Evolutionary conservation across 305 asterid genomes (phyloP), one percentile per base, ranked within the genome.

Genomic region (Fraxinus platypoda): DNA sequence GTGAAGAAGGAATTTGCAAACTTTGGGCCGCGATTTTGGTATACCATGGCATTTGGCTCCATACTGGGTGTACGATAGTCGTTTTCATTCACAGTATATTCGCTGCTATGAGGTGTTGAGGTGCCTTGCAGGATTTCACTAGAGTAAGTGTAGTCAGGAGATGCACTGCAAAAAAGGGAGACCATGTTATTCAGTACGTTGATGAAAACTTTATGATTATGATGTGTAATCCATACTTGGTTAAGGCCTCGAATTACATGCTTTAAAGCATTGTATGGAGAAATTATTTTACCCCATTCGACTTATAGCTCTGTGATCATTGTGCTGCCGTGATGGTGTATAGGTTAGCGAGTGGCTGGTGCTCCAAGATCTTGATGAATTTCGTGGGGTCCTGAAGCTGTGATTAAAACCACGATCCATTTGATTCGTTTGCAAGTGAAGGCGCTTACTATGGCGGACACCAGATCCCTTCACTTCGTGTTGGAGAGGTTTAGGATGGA

Each of bases 31-130:
- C 83, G 87, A 49, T 90, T 82, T 13, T 81, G 86, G 85, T 76
- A 25, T 2, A 75, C 26, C 75, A 38, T 72, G 35, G 79, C 70
- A 66, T 49, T 57, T 46, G 82, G 66, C 64, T 81, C 84, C 75
- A 80, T 38, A 37, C 86, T 76, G 59, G 94, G 86, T 23, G 97
- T 94, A 9, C 86, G 81, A 85, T 94, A 94, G 90, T 94, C 98
- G 34, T 91, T 89, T 87, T 94, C 97, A 37, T 90, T 90, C 30
- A 93, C 93, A 0, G 95, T 93, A 87, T 84, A 84, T 80, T 93
- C 97, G 74, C 98, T 94, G 90, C 93, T 90, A 41, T 70, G 88
- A 5, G 98, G 97, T 1, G 98, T 93, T 66, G 89, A 93, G 17
- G 95, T 91, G 75, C 90, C 89, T 68, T 88, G 89, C 37, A 93